Evolutionary conservation across 2,329 filamentous ascomycete genomes (phyloP).

Genomic region (Exophiala aquamarina): DNA sequence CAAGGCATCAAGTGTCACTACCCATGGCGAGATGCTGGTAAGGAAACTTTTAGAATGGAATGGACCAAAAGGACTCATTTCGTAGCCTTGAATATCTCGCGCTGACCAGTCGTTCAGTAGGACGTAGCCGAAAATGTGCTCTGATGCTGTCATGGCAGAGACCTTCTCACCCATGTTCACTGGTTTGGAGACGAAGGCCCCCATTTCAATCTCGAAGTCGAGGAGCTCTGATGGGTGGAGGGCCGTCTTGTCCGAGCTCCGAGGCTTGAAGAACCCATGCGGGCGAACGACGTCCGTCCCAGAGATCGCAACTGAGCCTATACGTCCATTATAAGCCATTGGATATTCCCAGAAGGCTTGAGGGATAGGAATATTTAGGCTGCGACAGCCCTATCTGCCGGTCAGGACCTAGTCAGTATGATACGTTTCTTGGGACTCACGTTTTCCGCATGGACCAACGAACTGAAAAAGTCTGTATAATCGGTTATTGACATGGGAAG

Average conservation of each 20-base stretch:
- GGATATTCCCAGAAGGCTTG: conserved; percentile 6
- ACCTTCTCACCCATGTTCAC: conserved; percentile 66
- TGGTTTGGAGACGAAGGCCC: conserved; percentile 66
- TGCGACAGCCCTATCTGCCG: too few relatives aligned
- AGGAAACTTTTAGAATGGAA: conserved; percentile 62
- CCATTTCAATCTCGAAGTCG: conserved; percentile 78
- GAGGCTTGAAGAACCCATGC: conserved; percentile 34
- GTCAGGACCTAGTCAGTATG: too few relatives aligned
- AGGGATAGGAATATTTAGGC: too few relatives aligned
- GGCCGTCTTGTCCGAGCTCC: background rate
- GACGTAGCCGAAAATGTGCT: conserved; percentile 74
- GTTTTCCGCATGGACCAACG: conserved; percentile 11
- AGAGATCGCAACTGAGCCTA: conserved; percentile 1
- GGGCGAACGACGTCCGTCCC: conserved; percentile 1
- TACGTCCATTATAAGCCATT: conserved; percentile 8
- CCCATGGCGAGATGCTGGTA: conserved; percentile 62
- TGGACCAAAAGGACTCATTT: conserved; percentile 53
- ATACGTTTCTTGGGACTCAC: too few relatives aligned
- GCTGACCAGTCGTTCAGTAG: conserved; percentile 75
- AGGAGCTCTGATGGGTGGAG: conserved; percentile 65
- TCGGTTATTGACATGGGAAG: conserved; percentile 10
- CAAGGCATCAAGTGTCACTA: conserved; percentile 61
- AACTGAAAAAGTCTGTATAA: conserved; percentile 11
- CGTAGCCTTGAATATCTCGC: conserved; percentile 11
- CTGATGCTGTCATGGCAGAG: conserved; percentile 61